phyloP scores from a whole-genome alignment of 495 filamentous ascomycete species.

The Xylaria intraflava region DNA sequence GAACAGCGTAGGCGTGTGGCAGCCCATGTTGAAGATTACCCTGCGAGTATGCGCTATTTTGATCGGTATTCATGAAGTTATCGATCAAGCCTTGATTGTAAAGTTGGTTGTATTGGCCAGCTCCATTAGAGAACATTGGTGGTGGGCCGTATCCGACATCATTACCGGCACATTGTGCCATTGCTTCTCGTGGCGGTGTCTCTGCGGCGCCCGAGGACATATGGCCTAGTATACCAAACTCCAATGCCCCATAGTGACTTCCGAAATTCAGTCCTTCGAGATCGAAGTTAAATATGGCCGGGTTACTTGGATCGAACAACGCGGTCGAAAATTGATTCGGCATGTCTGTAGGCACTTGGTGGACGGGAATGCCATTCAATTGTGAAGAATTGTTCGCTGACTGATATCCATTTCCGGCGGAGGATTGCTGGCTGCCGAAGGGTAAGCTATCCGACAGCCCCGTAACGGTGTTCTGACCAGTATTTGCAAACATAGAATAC shows the following conservation, averaged over 20 bases:
- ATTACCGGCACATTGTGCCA: constrained; percentile 24
- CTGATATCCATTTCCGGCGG: constrained; percentile 63
- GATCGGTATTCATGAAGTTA: constrained; percentile 37
- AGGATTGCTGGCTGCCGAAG: constrained; percentile 58
- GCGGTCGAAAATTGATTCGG: constrained; percentile 44
- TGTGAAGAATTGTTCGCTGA: constrained; percentile 36
- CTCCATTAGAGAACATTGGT: constrained; percentile 38
- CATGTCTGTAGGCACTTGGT: constrained; percentile 33
- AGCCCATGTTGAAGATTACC: constrained; percentile 47
- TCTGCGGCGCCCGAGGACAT: constrained; percentile 84
- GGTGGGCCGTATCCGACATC: constrained; percentile 38
- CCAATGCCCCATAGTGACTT: constrained; percentile 86
- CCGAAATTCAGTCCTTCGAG: constrained; percentile 90
- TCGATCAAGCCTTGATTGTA: constrained; percentile 36
- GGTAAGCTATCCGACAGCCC: constrained; percentile 43
- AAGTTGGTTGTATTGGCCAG: constrained; percentile 34
- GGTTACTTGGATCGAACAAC: constrained; percentile 84
- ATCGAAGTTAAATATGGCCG: constrained; percentile 88
- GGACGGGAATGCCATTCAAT: constrained; percentile 26
- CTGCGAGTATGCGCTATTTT: constrained; percentile 34
- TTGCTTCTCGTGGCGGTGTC: constrained; percentile 60
- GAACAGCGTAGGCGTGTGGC: constrained; percentile 44
- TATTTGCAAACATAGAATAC: constrained; percentile 32
- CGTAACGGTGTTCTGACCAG: constrained; percentile 22
- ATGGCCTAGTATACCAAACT: constrained; percentile 90